Evolutionary conservation across 768 basidiomycete genomes (phyloP), one percentile per base, ranked within the genome.

Genomic region (Amanita muscaria): DNA sequence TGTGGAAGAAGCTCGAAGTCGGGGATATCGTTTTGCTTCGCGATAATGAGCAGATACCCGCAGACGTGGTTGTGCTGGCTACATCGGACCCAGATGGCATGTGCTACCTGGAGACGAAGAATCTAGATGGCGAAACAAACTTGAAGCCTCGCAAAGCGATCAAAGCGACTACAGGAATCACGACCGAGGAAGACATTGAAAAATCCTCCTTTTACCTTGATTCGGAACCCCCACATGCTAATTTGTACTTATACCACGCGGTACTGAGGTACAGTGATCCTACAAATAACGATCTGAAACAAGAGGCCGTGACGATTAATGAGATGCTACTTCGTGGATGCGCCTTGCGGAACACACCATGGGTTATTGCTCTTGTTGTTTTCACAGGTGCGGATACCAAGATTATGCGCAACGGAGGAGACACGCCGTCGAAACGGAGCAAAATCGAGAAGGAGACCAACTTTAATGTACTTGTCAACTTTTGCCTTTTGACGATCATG

Each of bases 381-480:
- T 97, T 90, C 63, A 97, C 93, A 0, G 93, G 93, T 30, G 76
- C 79, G 1, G 93, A 97, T 64, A 87, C 88, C 31, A 90, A 88
- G 73, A 91, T 91, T 54, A 87, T 89, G 77, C 65, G 90, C 47
- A 93, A 93, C 52, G 88, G 88, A 25, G 92, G 93, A 15, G 83
- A 82, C 11, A 97, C 91, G 1, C 92, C 93, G 1, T 90, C 87
- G n/a, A 98, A 98, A 58, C 83, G 89, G 48, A 88, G 84, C 56
- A 98, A 93, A 72, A 97, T 98, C 58, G 92, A 97, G 68, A 87
- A 80, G 66, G 94, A 98, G 70, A 98, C 94, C 7, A 98, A 94
- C 63, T 94, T 92, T 72, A 98, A 97, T 57, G 94, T 97, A 51
- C 67, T 93, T 40, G 86, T 96, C 67, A 98, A 97, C 63, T 97